Evolutionary conservation across 75 land plant genomes (phyloP).

Genomic region (Picea sitchensis): DNA sequence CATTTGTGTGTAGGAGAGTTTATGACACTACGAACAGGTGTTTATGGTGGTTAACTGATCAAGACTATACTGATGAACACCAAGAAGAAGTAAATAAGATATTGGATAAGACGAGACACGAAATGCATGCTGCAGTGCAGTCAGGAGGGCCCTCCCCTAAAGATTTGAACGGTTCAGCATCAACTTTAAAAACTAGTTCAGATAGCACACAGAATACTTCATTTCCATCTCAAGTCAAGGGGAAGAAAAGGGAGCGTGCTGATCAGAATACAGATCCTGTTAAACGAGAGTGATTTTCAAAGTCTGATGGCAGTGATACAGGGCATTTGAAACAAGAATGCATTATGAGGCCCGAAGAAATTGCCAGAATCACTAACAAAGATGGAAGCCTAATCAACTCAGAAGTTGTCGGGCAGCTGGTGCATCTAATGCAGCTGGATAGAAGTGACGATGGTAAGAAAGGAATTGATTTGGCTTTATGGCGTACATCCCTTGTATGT

Average conservation of each 20-base stretch:
- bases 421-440: conserved; percentile 74
- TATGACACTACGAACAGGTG: too few species aligned
- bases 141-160: conserved; percentile 74
- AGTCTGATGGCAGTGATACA: conserved; percentile 63
- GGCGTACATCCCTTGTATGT: conserved; percentile 63
- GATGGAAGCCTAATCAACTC: conserved; percentile 54
- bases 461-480: conserved; percentile 52
- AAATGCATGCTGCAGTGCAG: conserved; percentile 90
- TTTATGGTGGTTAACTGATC: too few species aligned
- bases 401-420: conserved; percentile 72
- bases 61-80: too few species aligned
- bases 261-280: conserved; percentile 65
- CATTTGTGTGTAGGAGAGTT: too few species aligned
- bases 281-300: conserved; percentile 57
- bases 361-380: conserved; percentile 71
- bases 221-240: conserved; percentile 52
- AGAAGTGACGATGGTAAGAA: conserved; percentile 44
- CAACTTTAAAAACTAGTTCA: conserved; percentile 48
- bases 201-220: conserved; percentile 61
- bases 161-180: conserved; percentile 55
- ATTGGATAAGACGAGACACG: conserved; percentile 69
- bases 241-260: conserved; percentile 81
- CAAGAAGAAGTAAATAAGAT: conserved; percentile 92
- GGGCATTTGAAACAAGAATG: conserved; percentile 38
- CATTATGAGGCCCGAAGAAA: conserved; percentile 58